Evolutionary conservation across 345 rosid species (phyloP).

Genomic region (Syzygium grande): DNA sequence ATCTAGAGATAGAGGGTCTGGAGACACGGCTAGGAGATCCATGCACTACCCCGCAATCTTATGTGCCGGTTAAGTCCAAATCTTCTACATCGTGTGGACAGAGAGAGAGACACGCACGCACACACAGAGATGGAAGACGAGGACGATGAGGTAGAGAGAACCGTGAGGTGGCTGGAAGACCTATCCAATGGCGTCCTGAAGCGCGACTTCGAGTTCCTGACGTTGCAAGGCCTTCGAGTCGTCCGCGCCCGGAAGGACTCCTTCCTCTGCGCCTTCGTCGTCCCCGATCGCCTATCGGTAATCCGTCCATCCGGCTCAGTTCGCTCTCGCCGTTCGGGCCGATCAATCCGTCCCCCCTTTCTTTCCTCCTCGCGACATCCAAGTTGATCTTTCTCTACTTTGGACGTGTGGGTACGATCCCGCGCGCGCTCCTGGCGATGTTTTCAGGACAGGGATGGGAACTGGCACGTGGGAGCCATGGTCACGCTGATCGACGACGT

Average conservation of each 20-base stretch:
- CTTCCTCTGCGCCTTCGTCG: conserved; percentile 23
- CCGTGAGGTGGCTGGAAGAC: conserved; percentile 5
- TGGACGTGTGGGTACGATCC: not conserved
- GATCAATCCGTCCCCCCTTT: not conserved
- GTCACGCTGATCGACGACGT: conserved; percentile 39
- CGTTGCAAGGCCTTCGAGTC: conserved; percentile 12
- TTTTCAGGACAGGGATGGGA: conserved; percentile 27
- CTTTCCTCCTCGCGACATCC: not conserved
- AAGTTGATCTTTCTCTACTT: not conserved
- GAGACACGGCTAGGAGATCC: not conserved
- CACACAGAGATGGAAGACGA: not conserved
- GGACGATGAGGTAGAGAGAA: not conserved
- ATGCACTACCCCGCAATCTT: not conserved
- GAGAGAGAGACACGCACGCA: not conserved
- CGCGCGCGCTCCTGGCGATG: not conserved
- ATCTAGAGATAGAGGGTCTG: not conserved
- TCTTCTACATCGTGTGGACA: too few species aligned
- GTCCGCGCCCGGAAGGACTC: conserved; percentile 15
- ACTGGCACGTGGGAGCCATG: conserved; percentile 51
- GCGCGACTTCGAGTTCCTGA: conserved; percentile 1
- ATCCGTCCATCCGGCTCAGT: not conserved
- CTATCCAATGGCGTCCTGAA: conserved; percentile 2
- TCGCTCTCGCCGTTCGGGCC: not conserved
- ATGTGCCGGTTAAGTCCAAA: not conserved
- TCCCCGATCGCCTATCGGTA: conserved; percentile 18